Percentiles rank a stretch among this genome's conserved stretches.
Evolutionary conservation across 2,329 filamentous ascomycete species (phyloP).

Genomic region (Pezicula carpinea): DNA sequence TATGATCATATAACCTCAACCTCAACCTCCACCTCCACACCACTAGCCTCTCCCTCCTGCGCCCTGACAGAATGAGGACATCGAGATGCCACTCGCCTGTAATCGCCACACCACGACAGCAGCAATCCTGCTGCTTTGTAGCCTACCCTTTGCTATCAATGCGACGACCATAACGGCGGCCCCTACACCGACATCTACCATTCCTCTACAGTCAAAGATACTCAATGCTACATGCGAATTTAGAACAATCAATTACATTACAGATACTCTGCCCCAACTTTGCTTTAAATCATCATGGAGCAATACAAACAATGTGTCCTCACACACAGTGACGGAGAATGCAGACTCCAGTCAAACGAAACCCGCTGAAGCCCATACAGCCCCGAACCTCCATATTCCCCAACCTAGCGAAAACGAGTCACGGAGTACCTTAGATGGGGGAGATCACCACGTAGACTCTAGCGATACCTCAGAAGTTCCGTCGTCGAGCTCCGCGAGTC

Average conservation of each 20-base stretch:
- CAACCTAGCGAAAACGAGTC: background rate
- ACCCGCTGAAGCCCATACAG: background rate
- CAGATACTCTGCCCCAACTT: conserved; percentile 27
- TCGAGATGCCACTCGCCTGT: conserved; percentile 17
- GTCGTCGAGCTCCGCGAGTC: background rate
- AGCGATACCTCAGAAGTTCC: background rate
- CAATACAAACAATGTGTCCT: conserved; percentile 12
- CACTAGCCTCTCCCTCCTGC: background rate
- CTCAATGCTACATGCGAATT: conserved; percentile 25
- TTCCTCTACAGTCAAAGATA: conserved; percentile 6
- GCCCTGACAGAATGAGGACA: conserved; percentile 5
- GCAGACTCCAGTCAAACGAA: background rate
- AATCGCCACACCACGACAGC: conserved; percentile 13
- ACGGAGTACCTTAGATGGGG: background rate
- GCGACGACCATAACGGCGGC: conserved; percentile 18
- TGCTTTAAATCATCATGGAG: conserved; percentile 28
- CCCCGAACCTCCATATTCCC: background rate
- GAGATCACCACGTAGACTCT: background rate
- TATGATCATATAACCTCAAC: background rate
- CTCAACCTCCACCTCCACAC: background rate
- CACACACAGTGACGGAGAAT: background rate
- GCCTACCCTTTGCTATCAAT: conserved; percentile 6
- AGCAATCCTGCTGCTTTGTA: conserved; percentile 15
- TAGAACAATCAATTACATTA: conserved; percentile 32
- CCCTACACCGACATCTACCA: conserved; percentile 3